These are phyloP conservation scores for Candida silvatica DNA, from an alignment of 805 yeast species.

Conservation along the genomic window DNA sequence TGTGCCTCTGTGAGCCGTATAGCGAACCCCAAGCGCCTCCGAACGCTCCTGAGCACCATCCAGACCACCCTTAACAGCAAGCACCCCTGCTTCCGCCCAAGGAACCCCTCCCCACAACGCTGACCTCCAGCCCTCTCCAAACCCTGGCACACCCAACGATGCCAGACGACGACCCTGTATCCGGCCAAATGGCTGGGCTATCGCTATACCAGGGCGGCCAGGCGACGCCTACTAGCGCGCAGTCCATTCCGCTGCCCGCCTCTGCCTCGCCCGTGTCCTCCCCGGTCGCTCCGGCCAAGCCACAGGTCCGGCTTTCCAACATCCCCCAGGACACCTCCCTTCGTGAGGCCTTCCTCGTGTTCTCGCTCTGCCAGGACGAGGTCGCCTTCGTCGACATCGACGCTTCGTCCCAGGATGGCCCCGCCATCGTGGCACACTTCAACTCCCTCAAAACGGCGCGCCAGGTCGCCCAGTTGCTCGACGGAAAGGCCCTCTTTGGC, in stretches of 20 bases:
- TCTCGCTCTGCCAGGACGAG: slow-evolving; percentile 63
- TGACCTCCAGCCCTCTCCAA: no score
- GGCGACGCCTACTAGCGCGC: not conserved
- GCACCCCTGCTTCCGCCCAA: no score
- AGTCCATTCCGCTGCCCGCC: not conserved
- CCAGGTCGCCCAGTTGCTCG: slow-evolving; percentile 33
- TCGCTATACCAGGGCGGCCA: not conserved
- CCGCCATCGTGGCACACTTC: slow-evolving; percentile 36
- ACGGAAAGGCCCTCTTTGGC: slow-evolving; percentile 39
- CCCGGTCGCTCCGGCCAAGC: not conserved
- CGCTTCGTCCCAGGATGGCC: slow-evolving; percentile 22
- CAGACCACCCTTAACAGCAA: no score
- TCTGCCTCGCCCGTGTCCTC: not conserved
- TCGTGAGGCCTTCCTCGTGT: slow-evolving; percentile 61
- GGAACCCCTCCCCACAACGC: no score
- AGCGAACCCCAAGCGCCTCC: no score
- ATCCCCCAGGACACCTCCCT: slow-evolving; percentile 54
- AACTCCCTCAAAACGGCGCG: slow-evolving; percentile 34
- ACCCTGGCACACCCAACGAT: no score
- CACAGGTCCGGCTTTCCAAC: slow-evolving; percentile 37
- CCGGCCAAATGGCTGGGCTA: slow-evolving; percentile 1
- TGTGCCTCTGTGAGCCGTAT: no score
- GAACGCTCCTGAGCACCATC: no score
- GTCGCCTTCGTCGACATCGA: slow-evolving; percentile 27
- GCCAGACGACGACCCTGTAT: not conserved